Evolutionary conservation across 2,329 filamentous ascomycete genomes (phyloP), one percentile per base, ranked within the genome.

Genomic region (Bipolaris victoriae): DNA sequence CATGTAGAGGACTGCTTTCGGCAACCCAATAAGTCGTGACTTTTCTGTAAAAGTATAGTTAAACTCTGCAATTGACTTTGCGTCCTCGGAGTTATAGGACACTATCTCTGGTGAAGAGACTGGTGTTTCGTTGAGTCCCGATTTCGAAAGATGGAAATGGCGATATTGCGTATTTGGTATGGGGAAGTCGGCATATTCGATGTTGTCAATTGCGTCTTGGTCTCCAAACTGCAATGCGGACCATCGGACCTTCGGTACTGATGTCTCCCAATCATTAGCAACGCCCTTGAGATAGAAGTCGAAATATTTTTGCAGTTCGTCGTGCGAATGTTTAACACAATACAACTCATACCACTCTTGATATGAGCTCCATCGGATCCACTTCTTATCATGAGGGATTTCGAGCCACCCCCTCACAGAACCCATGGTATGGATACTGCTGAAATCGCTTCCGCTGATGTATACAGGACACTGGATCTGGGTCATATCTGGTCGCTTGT

Each of bases 1-100:
- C 70, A 83, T 78, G 67, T 80, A 82, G 0, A 84, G 66, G 0
- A 78, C 64, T 0, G 80, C 79, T 60, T 83, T 83, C 5, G 82
- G 76, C 0, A 81, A 68, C 1, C 81, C 82, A 16, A 81, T 76
- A 0, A 84, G 65, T 3, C 76, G 69, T 0, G 78, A 75, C 1
- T 67, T 64, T 43, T 78, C 64, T 2, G 65, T 18, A 57, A 84
- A 69, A 4, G 55, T 68, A 41, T 66, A 62, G 7, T 52, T 61
- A 37, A 67, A 67, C 3, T 62, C 54, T 2, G 41, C 50, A 11
- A 64, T 48, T 18, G 54, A 63, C 29, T 64, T 58, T 3, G 51
- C 20, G 44, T 64, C 59, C 47, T 66, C 61, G 2, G 62, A 66
- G 29, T 68, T 60, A 53, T 68, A 67, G 24, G 47, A 36, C 16